Conservation (phyloP, 202 grass and related monocot species). For the Zoysia matrella region DNA sequence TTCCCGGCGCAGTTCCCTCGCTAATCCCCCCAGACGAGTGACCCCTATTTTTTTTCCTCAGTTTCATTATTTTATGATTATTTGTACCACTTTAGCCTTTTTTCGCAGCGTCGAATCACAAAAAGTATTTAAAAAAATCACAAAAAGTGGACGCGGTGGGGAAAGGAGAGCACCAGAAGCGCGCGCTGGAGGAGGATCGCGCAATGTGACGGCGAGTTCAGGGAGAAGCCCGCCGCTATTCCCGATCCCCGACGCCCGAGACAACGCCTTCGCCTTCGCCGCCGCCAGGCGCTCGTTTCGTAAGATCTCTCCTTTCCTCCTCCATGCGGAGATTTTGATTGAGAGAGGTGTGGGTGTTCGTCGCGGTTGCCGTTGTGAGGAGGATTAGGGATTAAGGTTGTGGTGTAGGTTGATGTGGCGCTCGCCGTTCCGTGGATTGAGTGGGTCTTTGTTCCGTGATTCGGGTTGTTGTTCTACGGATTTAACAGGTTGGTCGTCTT, state of each 20-base stretch:
- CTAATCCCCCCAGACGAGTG: slow-evolving; percentile 4
- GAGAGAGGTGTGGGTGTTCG: no score
- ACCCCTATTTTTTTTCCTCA: not conserved
- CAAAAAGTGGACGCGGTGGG: not conserved
- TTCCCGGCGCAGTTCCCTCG: slow-evolving; percentile 29
- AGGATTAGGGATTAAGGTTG: no score
- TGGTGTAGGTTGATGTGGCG: no score
- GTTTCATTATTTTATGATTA: not conserved
- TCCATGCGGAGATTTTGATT: no score
- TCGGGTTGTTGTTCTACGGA: no score
- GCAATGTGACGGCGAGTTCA: slow-evolving; percentile 36
- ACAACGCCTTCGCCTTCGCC: not conserved
- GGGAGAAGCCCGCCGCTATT: not conserved
- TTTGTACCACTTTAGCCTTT: slow-evolving; percentile 1
- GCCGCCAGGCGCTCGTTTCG: no score
- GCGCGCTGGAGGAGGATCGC: not conserved
- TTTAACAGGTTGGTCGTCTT: no score
- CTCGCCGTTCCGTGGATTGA: no score
- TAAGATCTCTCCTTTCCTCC: no score
- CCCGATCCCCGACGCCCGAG: not conserved
- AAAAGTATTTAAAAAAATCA: not conserved
- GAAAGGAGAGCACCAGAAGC: slow-evolving; percentile 6
- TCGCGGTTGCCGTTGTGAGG: no score
- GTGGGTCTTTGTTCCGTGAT: no score
- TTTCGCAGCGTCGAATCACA: slow-evolving; percentile 26